These are phyloP conservation scores for Lecanicillium sp. DNA, from an alignment of 2,329 filamentous ascomycete species.

Conservation along the genomic window DNA sequence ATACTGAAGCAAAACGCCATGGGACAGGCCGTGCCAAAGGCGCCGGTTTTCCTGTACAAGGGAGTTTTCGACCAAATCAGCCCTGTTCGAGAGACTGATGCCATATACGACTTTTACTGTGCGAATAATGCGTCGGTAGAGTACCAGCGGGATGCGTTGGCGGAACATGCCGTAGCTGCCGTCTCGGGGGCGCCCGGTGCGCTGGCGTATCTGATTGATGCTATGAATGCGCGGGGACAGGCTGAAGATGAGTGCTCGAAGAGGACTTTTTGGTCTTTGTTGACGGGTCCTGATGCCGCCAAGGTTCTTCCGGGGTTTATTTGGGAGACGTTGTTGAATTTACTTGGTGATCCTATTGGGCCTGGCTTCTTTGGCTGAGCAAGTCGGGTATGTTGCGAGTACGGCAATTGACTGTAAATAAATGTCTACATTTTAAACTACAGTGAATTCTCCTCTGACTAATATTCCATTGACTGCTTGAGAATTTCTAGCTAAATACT, in stretches of 20 bases:
- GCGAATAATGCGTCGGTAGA: conserved; percentile 28
- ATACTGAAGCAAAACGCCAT: conserved; percentile 20
- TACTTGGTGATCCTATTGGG: conserved; percentile 3
- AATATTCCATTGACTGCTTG: too few species aligned
- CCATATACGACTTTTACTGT: conserved; percentile 32
- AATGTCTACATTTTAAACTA: too few species aligned
- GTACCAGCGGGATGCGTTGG: conserved; percentile 33
- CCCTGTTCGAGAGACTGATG: conserved; percentile 32
- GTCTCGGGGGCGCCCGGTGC: conserved; percentile 10
- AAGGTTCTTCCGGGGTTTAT: conserved; percentile 1
- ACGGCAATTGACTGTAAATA: too few species aligned
- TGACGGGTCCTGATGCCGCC: not conserved
- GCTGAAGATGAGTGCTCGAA: conserved; percentile 2
- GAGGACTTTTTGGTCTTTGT: not conserved
- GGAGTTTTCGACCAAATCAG: conserved; percentile 36
- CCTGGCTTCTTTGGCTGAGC: not conserved
- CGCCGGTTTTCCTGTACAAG: conserved; percentile 43
- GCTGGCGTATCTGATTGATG: conserved; percentile 10
- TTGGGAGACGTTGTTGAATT: conserved; percentile 3
- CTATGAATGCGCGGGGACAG: conserved; percentile 7
- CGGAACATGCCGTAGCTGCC: conserved; percentile 23
- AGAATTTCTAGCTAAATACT: too few species aligned
- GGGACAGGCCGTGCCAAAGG: conserved; percentile 30
- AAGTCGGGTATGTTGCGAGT: too few species aligned
- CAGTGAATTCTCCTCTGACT: too few species aligned